Evolutionary conservation across 306 rosid species (phyloP), one percentile per base, ranked within the genome.

Genomic region (Prunus campanulata): DNA sequence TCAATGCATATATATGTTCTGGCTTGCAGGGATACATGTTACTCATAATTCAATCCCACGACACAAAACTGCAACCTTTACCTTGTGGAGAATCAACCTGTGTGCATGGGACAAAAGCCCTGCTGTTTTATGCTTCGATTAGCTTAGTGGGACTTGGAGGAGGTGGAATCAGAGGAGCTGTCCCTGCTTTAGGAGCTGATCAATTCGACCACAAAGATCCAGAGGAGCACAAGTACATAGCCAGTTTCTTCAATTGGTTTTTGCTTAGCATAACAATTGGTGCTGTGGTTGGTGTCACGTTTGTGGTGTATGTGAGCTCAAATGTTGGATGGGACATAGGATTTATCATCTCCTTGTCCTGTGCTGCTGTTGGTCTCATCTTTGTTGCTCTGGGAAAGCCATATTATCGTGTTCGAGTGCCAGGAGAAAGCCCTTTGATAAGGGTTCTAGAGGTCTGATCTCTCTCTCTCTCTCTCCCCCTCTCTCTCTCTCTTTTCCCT

Each of bases 231-330:
- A 62, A 51, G 19, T 81, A 57, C 49, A 56, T 87, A 48, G 90
- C 85, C 42, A 81, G 81, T 63, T 87, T 83, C 84, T 87, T 89
- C 86, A 87, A 89, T 55, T 89, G 91, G 91, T 71, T 87, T 52
- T 60, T 87, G 79, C 86, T 87, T 51, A 83, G 89, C 19, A 50
- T 81, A 46, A 83, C 86, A 15, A 24, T 77, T 12, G 91, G 93
- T 1, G 88, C 91, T 16, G 67, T 76, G 76, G 13, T 81, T 22
- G 89, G 93, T 25, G 93, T 87, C 65, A 83, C 80, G 47, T 82
- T 83, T 78, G 86, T 87, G 16, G 89, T 89, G 42, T 89, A 85
- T 63, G 85, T 80, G 10, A 85, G 89, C 88, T 22, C 74, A 5
- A 47, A 66, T 19, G 3, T 4, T 13, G 57, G 60, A 8, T 89